Conservation (phyloP, 2,329 filamentous ascomycete species). For the Fusarium continuum region DNA sequence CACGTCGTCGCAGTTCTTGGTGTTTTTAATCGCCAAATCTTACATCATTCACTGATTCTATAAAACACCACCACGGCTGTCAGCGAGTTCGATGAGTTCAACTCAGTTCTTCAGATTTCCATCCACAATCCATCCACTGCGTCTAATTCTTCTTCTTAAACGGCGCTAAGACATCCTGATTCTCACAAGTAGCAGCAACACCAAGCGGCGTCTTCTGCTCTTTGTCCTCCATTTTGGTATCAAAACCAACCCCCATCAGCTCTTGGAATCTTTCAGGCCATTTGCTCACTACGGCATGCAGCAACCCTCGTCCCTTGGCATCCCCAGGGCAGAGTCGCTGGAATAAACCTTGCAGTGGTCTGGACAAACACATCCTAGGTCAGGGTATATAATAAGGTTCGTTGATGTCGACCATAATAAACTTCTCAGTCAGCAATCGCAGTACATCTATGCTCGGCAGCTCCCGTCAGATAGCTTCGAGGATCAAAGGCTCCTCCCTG, state of each 20-base stretch:
- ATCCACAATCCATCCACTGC: not conserved
- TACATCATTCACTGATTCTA: no score
- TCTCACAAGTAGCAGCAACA: constrained; percentile 46
- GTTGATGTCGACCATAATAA: constrained; percentile 47
- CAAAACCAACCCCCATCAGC: constrained; percentile 43
- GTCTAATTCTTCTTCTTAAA: constrained; percentile 39
- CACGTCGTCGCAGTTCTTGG: no score
- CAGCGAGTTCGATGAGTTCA: no score
- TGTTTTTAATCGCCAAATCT: no score
- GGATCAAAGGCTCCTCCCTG: constrained; percentile 27
- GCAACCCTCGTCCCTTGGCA: constrained; percentile 38
- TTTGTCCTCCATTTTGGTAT: constrained; percentile 44
- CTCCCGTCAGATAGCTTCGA: constrained; percentile 42
- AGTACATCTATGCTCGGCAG: constrained; percentile 50
- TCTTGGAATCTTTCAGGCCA: constrained; percentile 34
- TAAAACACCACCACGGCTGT: no score
- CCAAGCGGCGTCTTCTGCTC: constrained; percentile 46
- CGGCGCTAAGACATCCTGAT: constrained; percentile 41
- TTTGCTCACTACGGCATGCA: constrained; percentile 44
- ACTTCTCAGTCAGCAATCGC: constrained; percentile 47
- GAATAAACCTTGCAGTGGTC: not conserved
- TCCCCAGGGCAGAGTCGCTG: constrained; percentile 36
- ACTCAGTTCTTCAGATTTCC: not conserved
- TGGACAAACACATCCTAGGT: not conserved
- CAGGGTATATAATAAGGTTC: constrained; percentile 8